Base-by-base conservation (phyloP, 2,329 filamentous ascomycete species). In the Pyrenophora graminea region DNA sequence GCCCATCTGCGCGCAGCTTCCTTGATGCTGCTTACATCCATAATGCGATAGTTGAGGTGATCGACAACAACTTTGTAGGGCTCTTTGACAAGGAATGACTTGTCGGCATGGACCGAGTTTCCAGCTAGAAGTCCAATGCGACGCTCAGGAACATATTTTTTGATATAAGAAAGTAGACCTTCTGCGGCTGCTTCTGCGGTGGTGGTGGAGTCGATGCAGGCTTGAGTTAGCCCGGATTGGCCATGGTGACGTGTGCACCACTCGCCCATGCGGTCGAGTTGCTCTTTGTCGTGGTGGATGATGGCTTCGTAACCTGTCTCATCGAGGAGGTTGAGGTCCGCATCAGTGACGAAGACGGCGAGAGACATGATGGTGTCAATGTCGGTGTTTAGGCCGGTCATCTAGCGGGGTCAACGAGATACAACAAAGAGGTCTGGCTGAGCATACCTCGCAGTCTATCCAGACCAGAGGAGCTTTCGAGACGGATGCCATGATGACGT, bases 21-120 rank as follows among this genome's bases (percentile, higher is more conserved):
- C 76, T 97, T 97, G 67, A 97, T 84, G 39, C 86, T 83, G 73
- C 91, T 97, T 47, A 97, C 91, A 71, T 99, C 94, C 40, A 97
- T 77, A 57, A 99, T 89, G 13, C 94, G 85, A 75, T 99, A 91
- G 74, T 96, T 89, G 60, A 99, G 78, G 73, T 94, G 85, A 49
- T 88, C 83, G 41, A 90, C 76, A 2, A 96, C 85, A 52, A 80
- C 77, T 33, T 80, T 82, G 74, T 93, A 99, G 0, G 92, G 91
- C 49, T 80, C 80, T 56, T 84, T 83, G 4, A 84, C 80, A 53
- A 99, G 79, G 69, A 99, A 99, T 2, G 85, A 84, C 64, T 85
- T 85, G 74, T 99, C 94, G 3, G 89, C 90, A 70, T 99, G 93
- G 21, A 99, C 90, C 50, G 88, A 94, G 75, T 96, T 99, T 2